A percentile compares a stretch with the other conserved stretches of the same genome.
phyloP scores from a whole-genome alignment of 106 monocot genomes.

The Amphibolis antarctica region DNA sequence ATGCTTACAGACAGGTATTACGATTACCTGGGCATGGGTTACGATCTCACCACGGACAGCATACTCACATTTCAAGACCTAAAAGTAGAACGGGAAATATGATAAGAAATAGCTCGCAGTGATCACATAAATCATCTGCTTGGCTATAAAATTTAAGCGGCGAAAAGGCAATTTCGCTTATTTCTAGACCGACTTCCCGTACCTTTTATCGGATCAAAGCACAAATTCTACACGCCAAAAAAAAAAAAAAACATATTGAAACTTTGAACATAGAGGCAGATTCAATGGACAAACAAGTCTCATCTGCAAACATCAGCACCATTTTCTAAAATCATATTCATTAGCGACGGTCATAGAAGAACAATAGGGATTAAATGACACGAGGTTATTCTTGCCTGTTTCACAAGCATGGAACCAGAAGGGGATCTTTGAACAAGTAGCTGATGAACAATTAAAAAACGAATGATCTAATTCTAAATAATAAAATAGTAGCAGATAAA shows the following conservation, averaged over 20 bases:
- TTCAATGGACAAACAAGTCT: background rate
- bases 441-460: background rate
- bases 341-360: background rate
- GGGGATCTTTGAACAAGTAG: background rate
- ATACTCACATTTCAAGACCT: slow-evolving; percentile 22
- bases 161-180: no score
- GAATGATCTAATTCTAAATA: background rate
- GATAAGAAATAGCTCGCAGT: background rate
- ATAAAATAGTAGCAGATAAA: background rate
- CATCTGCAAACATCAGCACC: background rate
- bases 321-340: background rate
- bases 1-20: background rate
- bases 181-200: background rate
- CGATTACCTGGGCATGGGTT: slow-evolving; percentile 14
- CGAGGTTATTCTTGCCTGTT: no score
- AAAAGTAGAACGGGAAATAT: background rate
- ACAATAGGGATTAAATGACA: background rate
- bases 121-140: background rate
- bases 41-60: slow-evolving; percentile 23
- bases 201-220: background rate
- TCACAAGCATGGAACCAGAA: no score
- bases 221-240: background rate
- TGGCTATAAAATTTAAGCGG: background rate
- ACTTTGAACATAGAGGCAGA: background rate
- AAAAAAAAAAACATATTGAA: no score